Conservation (phyloP, 2,329 filamentous ascomycete species). For the Colletotrichum lentis region DNA sequence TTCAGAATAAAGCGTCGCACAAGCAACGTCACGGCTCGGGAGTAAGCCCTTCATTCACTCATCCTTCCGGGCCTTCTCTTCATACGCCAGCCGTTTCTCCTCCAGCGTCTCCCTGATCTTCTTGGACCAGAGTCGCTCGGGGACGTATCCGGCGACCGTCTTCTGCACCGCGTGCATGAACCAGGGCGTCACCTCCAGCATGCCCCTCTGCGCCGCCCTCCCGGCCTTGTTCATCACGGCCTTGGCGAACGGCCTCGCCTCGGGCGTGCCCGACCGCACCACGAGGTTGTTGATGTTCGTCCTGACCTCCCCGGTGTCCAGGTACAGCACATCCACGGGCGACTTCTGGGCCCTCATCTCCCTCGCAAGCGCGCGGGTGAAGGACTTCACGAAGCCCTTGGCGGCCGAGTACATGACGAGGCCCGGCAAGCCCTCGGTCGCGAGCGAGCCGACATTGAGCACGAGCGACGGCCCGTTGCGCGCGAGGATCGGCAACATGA, state of each 20-base stretch:
- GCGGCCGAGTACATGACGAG: constrained; percentile 45
- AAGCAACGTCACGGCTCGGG: not conserved
- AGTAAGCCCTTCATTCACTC: not conserved
- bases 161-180: not conserved
- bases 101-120: not conserved
- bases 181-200: constrained; percentile 40
- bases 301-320: constrained; percentile 45
- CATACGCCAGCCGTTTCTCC: not conserved
- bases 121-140: not conserved
- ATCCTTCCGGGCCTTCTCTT: constrained; percentile 1
- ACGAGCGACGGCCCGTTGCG: constrained; percentile 42
- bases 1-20: not conserved
- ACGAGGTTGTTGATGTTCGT: constrained; percentile 16
- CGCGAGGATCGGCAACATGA: constrained; percentile 42
- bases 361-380: constrained; percentile 43
- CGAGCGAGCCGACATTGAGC: constrained; percentile 44
- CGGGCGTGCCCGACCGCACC: not conserved
- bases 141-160: not conserved
- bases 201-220: constrained; percentile 41
- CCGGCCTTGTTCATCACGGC: constrained; percentile 41
- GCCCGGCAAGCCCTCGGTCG: constrained; percentile 43
- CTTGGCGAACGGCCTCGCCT: constrained; percentile 19
- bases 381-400: constrained; percentile 46
- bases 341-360: constrained; percentile 42
- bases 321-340: constrained; percentile 44